Evolutionary conservation across 129 eudicot genomes (phyloP), one percentile per base, ranked within the genome.

Genomic region (Lactuca sativa): DNA sequence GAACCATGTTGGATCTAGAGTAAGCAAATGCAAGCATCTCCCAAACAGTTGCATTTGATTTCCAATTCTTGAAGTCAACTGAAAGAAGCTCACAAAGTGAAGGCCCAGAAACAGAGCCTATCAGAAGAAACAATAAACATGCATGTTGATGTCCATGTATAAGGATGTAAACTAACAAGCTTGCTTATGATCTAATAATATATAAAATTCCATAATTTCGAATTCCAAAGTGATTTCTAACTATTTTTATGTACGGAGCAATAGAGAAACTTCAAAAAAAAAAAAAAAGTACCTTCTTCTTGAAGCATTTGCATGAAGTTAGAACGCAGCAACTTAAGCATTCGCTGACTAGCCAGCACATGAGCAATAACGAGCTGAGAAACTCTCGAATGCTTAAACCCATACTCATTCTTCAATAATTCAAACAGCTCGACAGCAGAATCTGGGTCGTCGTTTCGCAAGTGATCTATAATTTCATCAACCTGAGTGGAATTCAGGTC

Each of bases 41-140:
- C 98, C 91, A 92, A 61, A 92, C 91, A 53, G 82, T 43, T 69
- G 67, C 80, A 62, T 69, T 86, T 57, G 84, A 67, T 53, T 83
- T 74, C 91, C 86, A 84, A 56, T 59, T 72, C 74, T 52, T 74
- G 67, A 88, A 92, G 76, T 69, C 37, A 17, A 71, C 66, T 15
- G 59, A 71, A 80, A 92, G 96, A 59, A 84, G 75, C 64, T 81
- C 89, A 77, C 88, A 92, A 30, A 86, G 71, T 57, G 75, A 76
- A 21, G 91, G 84, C 64, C 88, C 96, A 10, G 98, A 84, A 33
- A 81, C 95, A 66, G 89, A 75, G 84, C 96, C 98, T 92, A 83
- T 57, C 12, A 73, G 56, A 73, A 66, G 56, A 77, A 67, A 69
- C 25, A 69, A 74, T 9, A 82, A 72, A 13, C 52, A 58, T 25